Evolutionary conservation across 805 yeast species (phyloP), one percentile per base, ranked within the genome.

Genomic region (Cephaloascus fragrans): DNA sequence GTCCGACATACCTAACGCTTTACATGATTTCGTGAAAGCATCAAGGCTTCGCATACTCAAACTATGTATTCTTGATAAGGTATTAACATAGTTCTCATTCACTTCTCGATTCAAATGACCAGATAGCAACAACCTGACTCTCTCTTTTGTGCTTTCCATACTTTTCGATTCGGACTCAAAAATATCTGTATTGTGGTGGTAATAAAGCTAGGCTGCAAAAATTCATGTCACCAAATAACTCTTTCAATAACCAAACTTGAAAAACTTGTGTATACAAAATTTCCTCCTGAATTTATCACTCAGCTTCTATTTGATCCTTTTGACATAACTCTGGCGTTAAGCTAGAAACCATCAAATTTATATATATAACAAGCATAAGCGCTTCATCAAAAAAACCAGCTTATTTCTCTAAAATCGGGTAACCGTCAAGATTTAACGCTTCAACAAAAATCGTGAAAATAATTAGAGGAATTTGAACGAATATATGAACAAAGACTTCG

Each of bases 1-100:
- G 19, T 51, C 50, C 32, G 52, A 54, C 20, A 40, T 37, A 10
- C 56, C 59, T 43, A 54, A 51, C 4, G 44, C 45, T 36, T 18
- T 23, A 38, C 56, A 50, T 2, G 52, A 47, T 1, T 31, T 34
- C 4, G 41, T 37, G 39, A 55, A 55, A 4, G 37, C 39, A 10
- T 34, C 41, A 3, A 35, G 34, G 20, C 36, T 33, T 5, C 38
- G 20, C 20, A 39, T 41, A 8, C 20, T 31, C 23, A 41, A 35
- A 12, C 53, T 51, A 19, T 37, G 37, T 20, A 52, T 29, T 4
- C 39, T 35, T 15, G 48, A 16, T 8, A 52, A 40, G 26, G 44
- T 47, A 3, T 23, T 17, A 4, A 50, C 51, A 18, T 52, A 38
- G 15, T 32, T 41, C 15, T 38, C 43, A 39, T 46, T 48, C 9